Percentiles rank a stretch among this genome's conserved stretches.
Evolutionary conservation across 768 basidiomycete species (phyloP).

Genomic region (Auricularia auricula-judae): DNA sequence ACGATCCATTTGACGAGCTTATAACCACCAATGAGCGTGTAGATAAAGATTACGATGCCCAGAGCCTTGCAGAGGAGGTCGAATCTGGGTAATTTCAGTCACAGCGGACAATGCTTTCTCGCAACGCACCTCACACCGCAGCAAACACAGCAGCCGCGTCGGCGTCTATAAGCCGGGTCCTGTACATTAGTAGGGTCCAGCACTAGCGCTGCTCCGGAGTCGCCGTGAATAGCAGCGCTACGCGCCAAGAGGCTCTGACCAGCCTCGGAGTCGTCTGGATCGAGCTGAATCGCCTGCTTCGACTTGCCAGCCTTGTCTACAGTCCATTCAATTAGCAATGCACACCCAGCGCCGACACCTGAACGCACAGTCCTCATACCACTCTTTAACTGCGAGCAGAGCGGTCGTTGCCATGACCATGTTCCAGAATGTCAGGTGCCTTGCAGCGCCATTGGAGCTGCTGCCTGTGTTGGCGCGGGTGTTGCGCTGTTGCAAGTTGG

Average conservation of each 20-base stretch:
- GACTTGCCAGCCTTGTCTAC: not conserved
- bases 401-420: slow-evolving; percentile 35
- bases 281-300: slow-evolving; percentile 24
- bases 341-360: not conserved
- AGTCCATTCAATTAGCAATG: not conserved
- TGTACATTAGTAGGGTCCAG: slow-evolving; percentile 18
- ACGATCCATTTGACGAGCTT: slow-evolving; percentile 37
- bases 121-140: slow-evolving; percentile 36
- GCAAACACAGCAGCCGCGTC: slow-evolving; percentile 35
- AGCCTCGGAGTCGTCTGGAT: slow-evolving; percentile 21
- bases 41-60: slow-evolving; percentile 34
- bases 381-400: slow-evolving; percentile 36
- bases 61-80: slow-evolving; percentile 44
- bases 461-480: not conserved
- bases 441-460: not conserved
- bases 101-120: not conserved
- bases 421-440: slow-evolving; percentile 24
- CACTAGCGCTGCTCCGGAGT: slow-evolving; percentile 12
- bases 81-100: slow-evolving; percentile 24
- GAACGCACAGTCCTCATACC: slow-evolving; percentile 35
- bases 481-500: not conserved
- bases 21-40: slow-evolving; percentile 30
- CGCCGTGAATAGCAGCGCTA: slow-evolving; percentile 14
- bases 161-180: slow-evolving; percentile 12
- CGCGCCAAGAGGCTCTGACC: slow-evolving; percentile 14